Conservation (phyloP, 371 early-diverging fungal species). For the Mucor indicus region DNA sequence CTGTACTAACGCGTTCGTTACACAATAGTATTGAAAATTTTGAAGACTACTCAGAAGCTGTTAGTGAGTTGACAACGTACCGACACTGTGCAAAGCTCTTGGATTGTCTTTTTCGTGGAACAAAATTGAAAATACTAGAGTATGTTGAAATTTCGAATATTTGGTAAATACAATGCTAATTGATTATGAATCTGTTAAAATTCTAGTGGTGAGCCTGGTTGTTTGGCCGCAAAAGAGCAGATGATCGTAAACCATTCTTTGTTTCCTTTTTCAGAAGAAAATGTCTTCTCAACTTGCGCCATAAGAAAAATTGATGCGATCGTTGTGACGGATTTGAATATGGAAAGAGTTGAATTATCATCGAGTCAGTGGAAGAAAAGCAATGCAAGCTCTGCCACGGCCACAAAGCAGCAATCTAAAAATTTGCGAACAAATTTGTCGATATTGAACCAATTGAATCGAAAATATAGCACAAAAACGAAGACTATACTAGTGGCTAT, state of each 20-base stretch:
- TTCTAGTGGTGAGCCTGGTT: slow-evolving; percentile 21
- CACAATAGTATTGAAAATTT: slow-evolving; percentile 15
- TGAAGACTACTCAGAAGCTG: slow-evolving; percentile 14
- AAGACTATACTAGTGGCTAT: slow-evolving; percentile 15
- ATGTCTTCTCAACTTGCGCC: slow-evolving; percentile 16
- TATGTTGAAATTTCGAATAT: slow-evolving; percentile 17
- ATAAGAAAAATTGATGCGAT: slow-evolving; percentile 17
- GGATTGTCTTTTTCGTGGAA: slow-evolving; percentile 13
- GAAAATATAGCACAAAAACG: slow-evolving; percentile 19
- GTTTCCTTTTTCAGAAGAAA: slow-evolving; percentile 9
- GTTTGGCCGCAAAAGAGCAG: slow-evolving; percentile 17
- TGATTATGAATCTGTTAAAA: slow-evolving; percentile 22
- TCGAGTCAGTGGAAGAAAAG: slow-evolving; percentile 19
- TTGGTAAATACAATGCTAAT: slow-evolving; percentile 15
- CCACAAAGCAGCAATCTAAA: slow-evolving; percentile 16
- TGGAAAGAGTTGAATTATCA: slow-evolving; percentile 11
- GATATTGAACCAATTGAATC: slow-evolving; percentile 15
- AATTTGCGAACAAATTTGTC: slow-evolving; percentile 20
- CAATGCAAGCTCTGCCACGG: slow-evolving; percentile 2
- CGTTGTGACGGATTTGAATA: slow-evolving; percentile 7
- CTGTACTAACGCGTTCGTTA: slow-evolving; percentile 6
- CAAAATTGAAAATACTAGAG: slow-evolving; percentile 14
- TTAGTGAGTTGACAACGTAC: slow-evolving; percentile 17
- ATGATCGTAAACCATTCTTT: slow-evolving; percentile 17
- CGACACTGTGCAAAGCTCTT: slow-evolving; percentile 12